Base-by-base conservation (phyloP, 495 filamentous ascomycete species). In the Corynascus novoguineensis region DNA sequence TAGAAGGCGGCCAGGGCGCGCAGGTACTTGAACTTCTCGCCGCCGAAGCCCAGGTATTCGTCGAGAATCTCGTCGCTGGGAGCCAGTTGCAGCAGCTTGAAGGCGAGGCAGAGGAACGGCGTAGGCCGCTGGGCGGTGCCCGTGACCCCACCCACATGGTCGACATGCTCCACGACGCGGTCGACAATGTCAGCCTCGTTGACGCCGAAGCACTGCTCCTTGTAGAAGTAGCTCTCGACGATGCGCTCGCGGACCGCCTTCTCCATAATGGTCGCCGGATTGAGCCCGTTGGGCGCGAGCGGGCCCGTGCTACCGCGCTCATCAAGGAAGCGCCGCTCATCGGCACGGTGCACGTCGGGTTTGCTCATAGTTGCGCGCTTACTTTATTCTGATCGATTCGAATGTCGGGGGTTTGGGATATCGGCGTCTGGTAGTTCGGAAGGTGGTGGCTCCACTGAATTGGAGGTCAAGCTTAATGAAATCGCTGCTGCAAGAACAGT, bases 201-300 rank as follows among this genome's bases (percentile, higher is more conserved):
- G 58, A 98, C 76, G 22, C 87, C 93, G 75, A 97, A 98, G 68
- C 92, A 95, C 71, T 96, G 92, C 70, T 97, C 95, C 72, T 97
- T 96, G 88, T 89, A 98, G 76, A 96, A 98, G 74, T 95, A 93
- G 60, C 83, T 87, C 59, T 95, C 88, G 54, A 89, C 83, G 71
- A 98, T 97, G 65, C 93, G 90, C 69, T 98, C 92, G 57, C 90
- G 87, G 55, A 95, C 89, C 14, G 89, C 85, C 68, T 92, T 93
- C 64, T 97, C 91, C 76, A 97, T 85, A 35, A 97, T 88, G 7
- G 86, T 88, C 7, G 88, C 85, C 0, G 91, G 91, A 73, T 96
- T 96, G 61, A 92, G 82, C 37, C 90, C 88, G 71, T 82, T 82
- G 24, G 80, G 80, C 7, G 78, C 76, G 9, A 81, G 76, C 38